Evolutionary conservation across 805 yeast species (phyloP), one percentile per base, ranked within the genome.

Genomic region (Saccharomycopsis sp.): DNA sequence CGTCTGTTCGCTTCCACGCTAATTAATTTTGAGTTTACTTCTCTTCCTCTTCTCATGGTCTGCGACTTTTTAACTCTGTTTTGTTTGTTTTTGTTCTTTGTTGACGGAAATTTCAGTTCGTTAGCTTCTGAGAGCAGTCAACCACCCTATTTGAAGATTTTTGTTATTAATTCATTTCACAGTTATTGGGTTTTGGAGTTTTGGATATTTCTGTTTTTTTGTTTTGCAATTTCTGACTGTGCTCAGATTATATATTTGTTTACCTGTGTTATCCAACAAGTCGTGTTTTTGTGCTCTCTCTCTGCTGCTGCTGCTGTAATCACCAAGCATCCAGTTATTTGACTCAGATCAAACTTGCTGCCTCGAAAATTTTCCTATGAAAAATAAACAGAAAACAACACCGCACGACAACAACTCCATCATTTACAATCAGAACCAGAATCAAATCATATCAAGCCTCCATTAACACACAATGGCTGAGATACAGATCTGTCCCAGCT

Each of bases 401-500:
- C n/a, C n/a, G n/a, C n/a, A n/a, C n/a, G n/a, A n/a, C n/a, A n/a
- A n/a, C n/a, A n/a, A n/a, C n/a, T n/a, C n/a, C n/a, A n/a, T n/a
- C n/a, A n/a, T n/a, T n/a, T n/a, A n/a, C n/a, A n/a, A n/a, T n/a
- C n/a, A n/a, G n/a, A n/a, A n/a, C n/a, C n/a, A n/a, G n/a, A n/a
- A n/a, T n/a, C n/a, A n/a, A n/a, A n/a, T n/a, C n/a, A n/a, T n/a
- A n/a, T n/a, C n/a, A n/a, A n/a, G n/a, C n/a, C 38, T 12, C 9
- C 38, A 29, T 12, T 12, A 5, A 29, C 38, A 29, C 23, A 22
- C 22, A 12, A 57, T 57, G 59, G n/a, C 59, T 3, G 53, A 53
- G 24, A 58, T 58, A 57, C 56, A 56, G 14, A 47, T 53, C n/a
- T 53, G 55, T 24, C 62, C 86, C 44, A 81, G 87, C 72, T 86